Evolutionary conservation across 2,329 filamentous ascomycete genomes (phyloP), one percentile per base, ranked within the genome.

Genomic region (Penicillium sp.): DNA sequence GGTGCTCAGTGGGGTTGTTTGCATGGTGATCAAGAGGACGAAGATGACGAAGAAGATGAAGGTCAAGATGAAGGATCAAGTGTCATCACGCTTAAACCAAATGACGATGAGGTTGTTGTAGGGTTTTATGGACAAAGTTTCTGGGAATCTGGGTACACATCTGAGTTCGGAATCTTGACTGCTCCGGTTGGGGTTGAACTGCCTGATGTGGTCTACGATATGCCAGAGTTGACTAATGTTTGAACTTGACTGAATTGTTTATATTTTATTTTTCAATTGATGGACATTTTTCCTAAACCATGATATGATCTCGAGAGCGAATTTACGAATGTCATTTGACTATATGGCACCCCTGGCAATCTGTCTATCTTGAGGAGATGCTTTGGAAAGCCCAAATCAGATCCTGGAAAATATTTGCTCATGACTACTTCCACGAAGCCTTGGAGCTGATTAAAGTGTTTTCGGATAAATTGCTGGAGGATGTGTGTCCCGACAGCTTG

Each of bases 141-240:
- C 5, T 62, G 60, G 11, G 63, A 58, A 1, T 31, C 20, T 7
- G 54, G 54, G 0, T 67, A 49, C 33, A 70, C 67, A 59, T 66
- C 58, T 51, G 74, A 80, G 57, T 81, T 81, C 65, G 79, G 79
- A 5, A 80, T 81, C 48, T 70, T 82, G 20, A 81, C 75, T 1
- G 76, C 73, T 4, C 75, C 76, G 0, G 73, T 66, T 51, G 67
- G 66, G 33, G 64, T 75, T 3, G 71, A 73, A 6, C 57, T 81
- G 12, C 78, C 79, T 0, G 69, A 71, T 1, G 56, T 56, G 6
- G 67, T 77, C 1, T 81, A 77, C 58, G 72, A 75, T 31, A 29
- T 46, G 44, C 15, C 44, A 9, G 26, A 31, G 44, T 31, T 46
- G 25, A 46, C 11, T 9, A 46, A 46, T 46, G 9, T 27, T 22